These are phyloP conservation scores for Oehlia diaphana DNA, from an alignment of 192 early-diverging fungal species.

Conservation along the genomic window DNA sequence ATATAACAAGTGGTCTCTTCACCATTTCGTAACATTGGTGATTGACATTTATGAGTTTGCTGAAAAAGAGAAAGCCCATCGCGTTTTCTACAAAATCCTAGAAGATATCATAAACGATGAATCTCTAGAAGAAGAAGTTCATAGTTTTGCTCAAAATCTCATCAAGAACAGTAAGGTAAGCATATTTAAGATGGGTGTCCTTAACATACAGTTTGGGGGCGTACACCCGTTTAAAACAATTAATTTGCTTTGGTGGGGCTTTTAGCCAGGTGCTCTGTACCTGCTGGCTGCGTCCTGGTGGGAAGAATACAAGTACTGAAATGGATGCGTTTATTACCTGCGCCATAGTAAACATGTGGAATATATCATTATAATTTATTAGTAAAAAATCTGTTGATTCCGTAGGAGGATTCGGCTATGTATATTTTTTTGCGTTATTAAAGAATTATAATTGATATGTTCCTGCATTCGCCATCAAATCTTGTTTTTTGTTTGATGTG, in stretches of 20 bases:
- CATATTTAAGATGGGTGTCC: neutral
- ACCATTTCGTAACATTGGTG: neutral
- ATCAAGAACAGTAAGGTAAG: slow-evolving; percentile 18
- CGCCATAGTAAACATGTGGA: slow-evolving; percentile 24
- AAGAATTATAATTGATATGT: slow-evolving; percentile 1
- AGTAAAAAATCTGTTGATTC: slow-evolving; percentile 12
- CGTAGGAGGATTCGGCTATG: neutral
- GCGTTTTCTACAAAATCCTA: neutral
- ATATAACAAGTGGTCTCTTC: neutral
- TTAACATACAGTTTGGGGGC: no score
- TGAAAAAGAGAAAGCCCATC: slow-evolving; percentile 1
- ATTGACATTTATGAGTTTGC: slow-evolving; percentile 6
- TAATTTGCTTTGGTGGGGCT: slow-evolving; percentile 11
- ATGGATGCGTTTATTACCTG: slow-evolving; percentile 24
- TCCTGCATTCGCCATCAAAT: slow-evolving; percentile 21
- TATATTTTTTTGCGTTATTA: neutral
- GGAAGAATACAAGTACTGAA: slow-evolving; percentile 23
- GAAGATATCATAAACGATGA: neutral
- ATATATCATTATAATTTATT: slow-evolving; percentile 13
- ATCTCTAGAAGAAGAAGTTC: no score
- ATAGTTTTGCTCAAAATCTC: slow-evolving; percentile 12
- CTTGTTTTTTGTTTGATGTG: slow-evolving; percentile 23
- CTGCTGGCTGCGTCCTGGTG: neutral
- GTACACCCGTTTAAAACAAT: neutral
- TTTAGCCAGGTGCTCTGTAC: slow-evolving; percentile 23